Base-by-base conservation (phyloP, 78 protist genomes). In the Thecamonas trahens region DNA sequence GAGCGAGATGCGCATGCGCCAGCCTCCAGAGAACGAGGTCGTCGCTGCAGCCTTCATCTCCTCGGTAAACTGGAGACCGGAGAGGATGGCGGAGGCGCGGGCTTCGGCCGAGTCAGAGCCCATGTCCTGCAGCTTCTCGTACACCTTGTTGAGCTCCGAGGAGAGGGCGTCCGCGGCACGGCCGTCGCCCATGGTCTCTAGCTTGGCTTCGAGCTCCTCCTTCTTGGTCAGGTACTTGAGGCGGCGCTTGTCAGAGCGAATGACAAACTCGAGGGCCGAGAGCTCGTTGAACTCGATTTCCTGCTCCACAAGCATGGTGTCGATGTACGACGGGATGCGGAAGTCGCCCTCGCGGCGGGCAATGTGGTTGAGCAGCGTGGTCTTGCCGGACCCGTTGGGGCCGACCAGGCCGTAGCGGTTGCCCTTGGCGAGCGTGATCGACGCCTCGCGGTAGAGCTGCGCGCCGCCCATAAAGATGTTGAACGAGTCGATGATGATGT, bases 1-100 rank as follows among this genome's bases (percentile, higher is more conserved):
- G 26, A 94, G 72, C 17, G 92, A 84, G 40, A 94, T 79, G 45
- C 95, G 84, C 98, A 91, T 94, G 40, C 96, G 67, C 98, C 98
- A 94, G 32, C 98, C 98, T 50, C 98, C 98, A 24, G 92, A 86
- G 38, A 80, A 82, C 15, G 61, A 17, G 47, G 40, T 44, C 31
- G 70, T 70, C 29, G 70, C 79, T 47, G 64, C 65, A 3, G 32
- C 31, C 55, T 76, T 34, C 63, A 82, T 59, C 45, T 73, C 73
- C 31, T 59, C 66, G 18, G 79, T 61, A 70, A 93, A 91, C 32
- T 92, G 93, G 18, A 93, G 87, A 74, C 94, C 91, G 35, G 20
- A 0, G 34, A 85, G 79, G 26, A 85, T 75, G 28, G 0, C 22
- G 2, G 61, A 14, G 8, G 83, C 88, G 8, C 77, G 42, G 1